Percentiles rank a stretch among this genome's conserved stretches.
phyloP scores from a whole-genome alignment of 2,329 filamentous ascomycete species.

The Colletotrichum caudatum region DNA sequence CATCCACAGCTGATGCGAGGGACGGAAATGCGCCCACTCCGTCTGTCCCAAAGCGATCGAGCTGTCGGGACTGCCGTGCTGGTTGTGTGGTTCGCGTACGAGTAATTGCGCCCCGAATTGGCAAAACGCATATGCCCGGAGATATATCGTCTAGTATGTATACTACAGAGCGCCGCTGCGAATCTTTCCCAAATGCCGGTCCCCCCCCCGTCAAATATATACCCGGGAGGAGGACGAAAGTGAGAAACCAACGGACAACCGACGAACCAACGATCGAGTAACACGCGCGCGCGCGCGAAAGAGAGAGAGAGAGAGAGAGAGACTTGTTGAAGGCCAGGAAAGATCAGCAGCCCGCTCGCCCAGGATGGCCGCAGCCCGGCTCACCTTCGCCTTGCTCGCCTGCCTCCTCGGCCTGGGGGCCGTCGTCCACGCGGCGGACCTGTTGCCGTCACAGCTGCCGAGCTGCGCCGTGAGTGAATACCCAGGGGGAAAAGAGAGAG shows the following conservation, averaged over 20 bases:
- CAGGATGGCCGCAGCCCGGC: constrained; percentile 23
- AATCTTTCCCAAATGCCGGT: background rate
- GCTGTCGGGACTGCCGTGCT: background rate
- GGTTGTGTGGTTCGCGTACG: background rate
- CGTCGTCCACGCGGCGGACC: constrained; percentile 2
- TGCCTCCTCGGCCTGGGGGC: constrained; percentile 18
- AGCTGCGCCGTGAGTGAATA: constrained; percentile 27
- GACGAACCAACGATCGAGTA: background rate
- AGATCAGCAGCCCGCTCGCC: background rate
- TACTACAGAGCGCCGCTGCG: background rate
- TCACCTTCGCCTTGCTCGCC: constrained; percentile 21
- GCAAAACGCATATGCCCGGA: background rate
- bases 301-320: background rate
- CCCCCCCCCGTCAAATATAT: background rate
- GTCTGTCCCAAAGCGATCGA: background rate
- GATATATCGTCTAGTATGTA: background rate
- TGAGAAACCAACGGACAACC: background rate
- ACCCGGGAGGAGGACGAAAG: background rate
- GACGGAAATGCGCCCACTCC: no score
- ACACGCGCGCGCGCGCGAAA: background rate
- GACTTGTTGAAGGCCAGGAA: background rate
- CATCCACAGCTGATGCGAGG: background rate
- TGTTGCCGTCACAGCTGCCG: constrained; percentile 9
- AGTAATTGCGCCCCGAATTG: background rate
- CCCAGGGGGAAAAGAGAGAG: background rate